A percentile compares a stretch with the other conserved stretches of the same genome.
phyloP scores from a whole-genome alignment of 257 asterid genomes.

The Petunia axillaris region DNA sequence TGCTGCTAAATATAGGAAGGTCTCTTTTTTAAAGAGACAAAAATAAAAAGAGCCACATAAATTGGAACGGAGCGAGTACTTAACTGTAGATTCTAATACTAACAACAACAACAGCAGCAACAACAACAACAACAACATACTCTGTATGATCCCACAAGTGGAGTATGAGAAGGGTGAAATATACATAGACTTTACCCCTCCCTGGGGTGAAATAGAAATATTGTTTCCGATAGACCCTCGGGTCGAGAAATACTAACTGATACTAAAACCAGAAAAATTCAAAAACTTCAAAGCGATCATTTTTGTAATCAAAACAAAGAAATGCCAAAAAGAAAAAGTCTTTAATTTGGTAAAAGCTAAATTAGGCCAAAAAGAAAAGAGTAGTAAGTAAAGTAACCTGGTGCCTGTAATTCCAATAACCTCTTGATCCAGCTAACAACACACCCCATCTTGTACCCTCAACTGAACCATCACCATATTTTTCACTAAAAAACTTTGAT shows the following conservation, averaged over 20 bases:
- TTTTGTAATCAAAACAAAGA: neutral
- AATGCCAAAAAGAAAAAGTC: neutral
- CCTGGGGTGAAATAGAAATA: too few relatives aligned
- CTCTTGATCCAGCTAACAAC: constrained; percentile 83
- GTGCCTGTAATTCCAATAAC: constrained; percentile 94
- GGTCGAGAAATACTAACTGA: neutral
- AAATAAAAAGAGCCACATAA: too few relatives aligned
- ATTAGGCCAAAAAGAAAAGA: neutral
- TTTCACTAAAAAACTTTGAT: constrained; percentile 48
- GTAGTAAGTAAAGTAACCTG: constrained; percentile 52
- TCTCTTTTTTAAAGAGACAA: too few relatives aligned
- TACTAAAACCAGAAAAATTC: neutral
- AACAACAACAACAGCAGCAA: too few relatives aligned
- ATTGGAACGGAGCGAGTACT: too few relatives aligned
- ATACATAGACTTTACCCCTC: too few relatives aligned
- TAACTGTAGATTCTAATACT: too few relatives aligned
- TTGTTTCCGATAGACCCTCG: too few relatives aligned
- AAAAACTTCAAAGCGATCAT: neutral
- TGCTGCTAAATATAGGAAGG: too few relatives aligned
- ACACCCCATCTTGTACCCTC: constrained; percentile 88
- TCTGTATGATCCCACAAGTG: too few relatives aligned
- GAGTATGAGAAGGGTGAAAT: too few relatives aligned
- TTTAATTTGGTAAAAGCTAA: neutral
- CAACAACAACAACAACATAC: too few relatives aligned
- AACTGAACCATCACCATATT: constrained; percentile 55